Percentiles rank a stretch among this genome's conserved stretches.
Conservation (phyloP, 495 filamentous ascomycete genomes). For the Cercophora scortea region DNA sequence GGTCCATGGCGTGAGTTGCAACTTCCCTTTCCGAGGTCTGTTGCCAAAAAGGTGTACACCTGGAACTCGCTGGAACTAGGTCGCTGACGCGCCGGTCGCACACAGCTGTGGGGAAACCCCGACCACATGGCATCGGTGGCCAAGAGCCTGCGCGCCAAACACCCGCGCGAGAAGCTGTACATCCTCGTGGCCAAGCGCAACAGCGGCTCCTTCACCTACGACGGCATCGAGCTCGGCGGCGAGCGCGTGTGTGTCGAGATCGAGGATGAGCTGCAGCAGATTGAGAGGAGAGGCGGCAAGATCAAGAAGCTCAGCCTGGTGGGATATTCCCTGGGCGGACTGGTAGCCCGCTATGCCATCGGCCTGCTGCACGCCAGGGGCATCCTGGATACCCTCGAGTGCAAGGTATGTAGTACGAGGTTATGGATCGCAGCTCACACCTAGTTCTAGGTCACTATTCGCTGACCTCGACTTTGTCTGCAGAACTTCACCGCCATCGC, state of each 20-base stretch:
- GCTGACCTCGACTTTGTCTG: too few relatives aligned
- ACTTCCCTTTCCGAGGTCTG: neutral
- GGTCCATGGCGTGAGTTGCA: constrained; percentile 70
- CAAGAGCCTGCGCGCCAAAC: constrained; percentile 54
- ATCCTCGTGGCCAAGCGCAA: constrained; percentile 75
- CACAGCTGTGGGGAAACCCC: constrained; percentile 87
- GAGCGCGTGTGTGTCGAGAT: constrained; percentile 86
- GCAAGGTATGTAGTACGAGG: too few relatives aligned
- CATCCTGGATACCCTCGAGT: constrained; percentile 67
- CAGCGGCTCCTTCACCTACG: constrained; percentile 78
- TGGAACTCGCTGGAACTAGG: too few relatives aligned
- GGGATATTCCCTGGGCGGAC: constrained; percentile 83
- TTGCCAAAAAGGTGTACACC: too few relatives aligned
- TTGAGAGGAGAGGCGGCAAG: constrained; percentile 54
- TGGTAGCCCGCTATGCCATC: constrained; percentile 81
- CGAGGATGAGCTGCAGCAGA: constrained; percentile 66
- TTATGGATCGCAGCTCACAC: constrained; percentile 30
- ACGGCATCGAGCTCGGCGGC: constrained; percentile 85
- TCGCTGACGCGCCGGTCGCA: neutral
- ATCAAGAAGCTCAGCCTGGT: constrained; percentile 79
- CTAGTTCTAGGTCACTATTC: too few relatives aligned
- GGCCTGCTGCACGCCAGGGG: constrained; percentile 76
- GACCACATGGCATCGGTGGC: constrained; percentile 68
- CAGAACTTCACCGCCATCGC: constrained; percentile 95
- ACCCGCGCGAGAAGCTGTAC: constrained; percentile 57